Percentiles rank a stretch among this genome's conserved stretches.
phyloP scores from a whole-genome alignment of 2,329 filamentous ascomycete species.

The Cercospora sesami region DNA sequence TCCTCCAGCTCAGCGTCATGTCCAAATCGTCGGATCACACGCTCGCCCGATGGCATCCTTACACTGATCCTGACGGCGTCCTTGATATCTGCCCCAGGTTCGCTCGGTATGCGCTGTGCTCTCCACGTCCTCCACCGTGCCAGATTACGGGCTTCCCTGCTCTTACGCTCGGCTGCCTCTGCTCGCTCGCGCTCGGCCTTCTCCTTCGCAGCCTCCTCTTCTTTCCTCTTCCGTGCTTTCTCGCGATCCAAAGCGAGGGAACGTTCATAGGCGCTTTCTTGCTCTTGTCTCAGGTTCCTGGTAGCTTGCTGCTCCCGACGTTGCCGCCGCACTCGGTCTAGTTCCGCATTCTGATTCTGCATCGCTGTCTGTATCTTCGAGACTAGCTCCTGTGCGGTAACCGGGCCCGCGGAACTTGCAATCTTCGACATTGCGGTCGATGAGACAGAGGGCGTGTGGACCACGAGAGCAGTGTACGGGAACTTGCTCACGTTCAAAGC shows the following conservation, averaged over 20 bases:
- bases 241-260: constrained; percentile 86
- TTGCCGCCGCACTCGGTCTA: constrained; percentile 72
- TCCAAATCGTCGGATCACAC: constrained; percentile 74
- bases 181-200: constrained; percentile 67
- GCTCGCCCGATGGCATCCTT: constrained; percentile 64
- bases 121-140: constrained; percentile 82
- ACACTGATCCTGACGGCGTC: constrained; percentile 71
- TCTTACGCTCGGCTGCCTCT: constrained; percentile 62
- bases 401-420: constrained; percentile 72
- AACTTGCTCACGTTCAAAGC: constrained; percentile 89
- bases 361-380: constrained; percentile 73
- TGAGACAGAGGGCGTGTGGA: constrained; percentile 80
- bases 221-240: constrained; percentile 71
- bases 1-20: constrained; percentile 75
- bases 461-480: constrained; percentile 82
- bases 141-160: constrained; percentile 55
- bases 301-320: constrained; percentile 77
- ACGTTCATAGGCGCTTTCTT: constrained; percentile 91
- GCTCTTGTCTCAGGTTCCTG: constrained; percentile 78
- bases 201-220: constrained; percentile 67
- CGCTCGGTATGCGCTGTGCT: constrained; percentile 63
- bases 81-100: constrained; percentile 65
- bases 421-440: constrained; percentile 89
- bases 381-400: constrained; percentile 69
- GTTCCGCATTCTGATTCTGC: constrained; percentile 70